phyloP scores from a whole-genome alignment of 306 rosid species.

The Hippophae gyantsensis region DNA sequence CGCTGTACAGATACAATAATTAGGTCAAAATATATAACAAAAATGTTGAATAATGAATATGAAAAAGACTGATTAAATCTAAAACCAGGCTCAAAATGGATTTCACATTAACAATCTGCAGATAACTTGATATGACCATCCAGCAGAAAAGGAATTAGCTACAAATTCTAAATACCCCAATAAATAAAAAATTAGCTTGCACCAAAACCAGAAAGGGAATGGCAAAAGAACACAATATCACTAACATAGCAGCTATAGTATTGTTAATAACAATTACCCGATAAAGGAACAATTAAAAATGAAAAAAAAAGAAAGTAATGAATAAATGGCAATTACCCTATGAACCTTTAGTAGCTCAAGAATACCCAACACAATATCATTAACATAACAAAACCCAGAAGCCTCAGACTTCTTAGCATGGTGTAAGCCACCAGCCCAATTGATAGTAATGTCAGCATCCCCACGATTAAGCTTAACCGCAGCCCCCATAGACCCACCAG shows the following conservation, averaged over 20 bases:
- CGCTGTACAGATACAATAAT: conserved; percentile 44
- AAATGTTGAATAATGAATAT: neutral
- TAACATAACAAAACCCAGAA: conserved; percentile 85
- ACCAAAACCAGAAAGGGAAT: too few species aligned
- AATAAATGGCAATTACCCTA: conserved; percentile 34
- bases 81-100: too few species aligned
- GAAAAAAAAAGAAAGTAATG: neutral
- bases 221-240: too few species aligned
- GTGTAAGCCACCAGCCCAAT: conserved; percentile 79
- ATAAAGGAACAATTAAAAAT: neutral
- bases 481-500: conserved; percentile 77
- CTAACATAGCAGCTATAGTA: too few species aligned
- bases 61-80: neutral
- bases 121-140: too few species aligned
- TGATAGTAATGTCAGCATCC: conserved; percentile 63
- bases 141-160: too few species aligned
- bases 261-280: too few species aligned
- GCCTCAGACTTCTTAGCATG: conserved; percentile 87
- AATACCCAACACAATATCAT: conserved; percentile 81
- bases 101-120: too few species aligned
- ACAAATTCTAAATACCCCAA: too few species aligned
- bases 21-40: neutral
- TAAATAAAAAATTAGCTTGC: too few species aligned
- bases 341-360: conserved; percentile 88
- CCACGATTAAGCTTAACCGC: conserved; percentile 65